These are phyloP conservation scores for Eustoma russellianum DNA, from an alignment of 257 asterid species.

Conservation along the genomic window DNA sequence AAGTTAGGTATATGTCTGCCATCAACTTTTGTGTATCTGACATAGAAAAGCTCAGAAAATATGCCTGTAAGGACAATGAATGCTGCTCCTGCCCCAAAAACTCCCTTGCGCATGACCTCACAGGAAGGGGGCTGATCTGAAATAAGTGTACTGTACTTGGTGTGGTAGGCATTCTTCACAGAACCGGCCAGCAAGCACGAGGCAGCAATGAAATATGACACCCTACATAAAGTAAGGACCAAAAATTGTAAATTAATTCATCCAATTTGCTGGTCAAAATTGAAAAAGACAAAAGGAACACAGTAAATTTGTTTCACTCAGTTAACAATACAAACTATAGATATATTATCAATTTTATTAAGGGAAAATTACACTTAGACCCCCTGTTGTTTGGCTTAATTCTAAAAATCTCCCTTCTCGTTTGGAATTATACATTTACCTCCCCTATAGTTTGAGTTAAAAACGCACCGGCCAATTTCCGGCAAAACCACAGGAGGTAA, in stretches of 20 bases:
- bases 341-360: too few relatives aligned
- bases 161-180: constrained; percentile 67
- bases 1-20: constrained; percentile 11
- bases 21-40: constrained; percentile 49
- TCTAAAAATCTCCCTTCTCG: too few relatives aligned
- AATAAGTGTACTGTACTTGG: constrained; percentile 46
- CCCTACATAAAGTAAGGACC: constrained; percentile 30
- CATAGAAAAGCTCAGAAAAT: constrained; percentile 56
- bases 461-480: too few relatives aligned
- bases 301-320: too few relatives aligned
- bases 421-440: too few relatives aligned
- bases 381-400: too few relatives aligned
- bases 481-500: too few relatives aligned
- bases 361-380: too few relatives aligned
- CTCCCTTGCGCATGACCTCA: constrained; percentile 71
- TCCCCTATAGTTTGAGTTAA: too few relatives aligned
- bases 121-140: constrained; percentile 52
- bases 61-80: constrained; percentile 63
- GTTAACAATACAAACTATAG: too few relatives aligned
- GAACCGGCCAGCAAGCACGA: constrained; percentile 71
- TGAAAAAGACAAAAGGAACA: too few relatives aligned
- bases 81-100: constrained; percentile 84
- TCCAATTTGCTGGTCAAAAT: background rate
- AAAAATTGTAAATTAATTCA: background rate
- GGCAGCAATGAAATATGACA: constrained; percentile 59